These are phyloP conservation scores for Podospora sp. DNA, from an alignment of 495 filamentous ascomycete species.

Conservation along the genomic window DNA sequence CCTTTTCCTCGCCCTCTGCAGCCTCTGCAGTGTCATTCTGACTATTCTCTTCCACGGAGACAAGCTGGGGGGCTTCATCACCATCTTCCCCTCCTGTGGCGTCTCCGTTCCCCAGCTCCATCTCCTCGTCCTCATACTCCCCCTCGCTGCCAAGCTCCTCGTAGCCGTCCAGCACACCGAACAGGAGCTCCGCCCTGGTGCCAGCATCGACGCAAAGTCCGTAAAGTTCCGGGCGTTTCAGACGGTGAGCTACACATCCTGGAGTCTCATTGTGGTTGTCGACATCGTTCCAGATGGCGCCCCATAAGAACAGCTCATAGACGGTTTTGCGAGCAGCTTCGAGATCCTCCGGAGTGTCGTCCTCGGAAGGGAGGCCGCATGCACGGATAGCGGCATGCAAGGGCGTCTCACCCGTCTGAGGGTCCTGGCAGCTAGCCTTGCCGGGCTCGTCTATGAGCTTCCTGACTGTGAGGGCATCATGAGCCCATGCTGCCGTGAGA, in stretches of 20 bases:
- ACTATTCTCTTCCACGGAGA: conserved; percentile 27
- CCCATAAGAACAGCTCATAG: conserved; percentile 75
- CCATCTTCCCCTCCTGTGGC: conserved; percentile 39
- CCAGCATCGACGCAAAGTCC: conserved; percentile 87
- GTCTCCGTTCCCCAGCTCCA: conserved; percentile 29
- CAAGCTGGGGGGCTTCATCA: conserved; percentile 39
- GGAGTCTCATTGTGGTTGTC: conserved; percentile 86
- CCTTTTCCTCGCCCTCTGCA: background rate
- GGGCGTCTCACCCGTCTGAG: conserved; percentile 81
- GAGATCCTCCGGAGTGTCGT: conserved; percentile 47
- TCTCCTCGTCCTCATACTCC: conserved; percentile 61
- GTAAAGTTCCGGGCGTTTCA: conserved; percentile 75
- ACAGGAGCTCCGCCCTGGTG: conserved; percentile 83
- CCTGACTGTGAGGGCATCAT: conserved; percentile 75
- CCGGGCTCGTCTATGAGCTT: conserved; percentile 66
- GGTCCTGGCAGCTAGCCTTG: conserved; percentile 76
- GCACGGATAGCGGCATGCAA: conserved; percentile 89
- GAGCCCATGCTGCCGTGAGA: conserved; percentile 80
- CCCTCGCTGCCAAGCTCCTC: conserved; percentile 66
- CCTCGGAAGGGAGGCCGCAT: conserved; percentile 59
- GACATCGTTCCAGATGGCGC: conserved; percentile 97
- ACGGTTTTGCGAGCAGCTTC: conserved; percentile 66
- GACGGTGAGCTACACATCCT: conserved; percentile 76
- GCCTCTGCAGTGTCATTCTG: conserved; percentile 10
- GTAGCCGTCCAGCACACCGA: conserved; percentile 77